A percentile compares a stretch with the other conserved stretches of the same genome.
These are phyloP conservation scores for Hyphopichia wangnamkhiaoensis DNA, from an alignment of 1,139 yeast genomes.

Conservation along the genomic window DNA sequence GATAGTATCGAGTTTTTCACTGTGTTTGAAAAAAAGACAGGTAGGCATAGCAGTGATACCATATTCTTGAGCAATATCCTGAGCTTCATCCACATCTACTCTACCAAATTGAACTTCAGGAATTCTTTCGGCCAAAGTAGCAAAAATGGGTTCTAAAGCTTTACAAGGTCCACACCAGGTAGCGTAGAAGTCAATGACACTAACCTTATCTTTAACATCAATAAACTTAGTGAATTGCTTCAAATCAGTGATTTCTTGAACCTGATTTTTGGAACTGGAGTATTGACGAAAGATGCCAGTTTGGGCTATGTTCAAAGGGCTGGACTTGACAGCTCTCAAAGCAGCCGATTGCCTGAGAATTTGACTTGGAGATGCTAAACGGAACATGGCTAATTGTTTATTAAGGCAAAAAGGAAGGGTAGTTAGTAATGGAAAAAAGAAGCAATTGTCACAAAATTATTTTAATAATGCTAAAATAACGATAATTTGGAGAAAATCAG, in stretches of 20 bases:
- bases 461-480: too few species aligned
- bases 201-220: slow-evolving; percentile 25
- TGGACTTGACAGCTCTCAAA: not conserved
- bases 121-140: slow-evolving; percentile 33
- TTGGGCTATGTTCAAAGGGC: not conserved
- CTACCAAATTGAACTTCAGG: slow-evolving; percentile 43
- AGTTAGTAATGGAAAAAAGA: too few species aligned
- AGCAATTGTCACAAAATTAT: not conserved
- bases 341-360: not conserved
- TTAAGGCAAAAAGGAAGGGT: too few species aligned
- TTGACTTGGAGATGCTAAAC: not conserved
- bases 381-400: not conserved
- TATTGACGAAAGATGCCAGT: not conserved
- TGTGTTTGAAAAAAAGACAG: slow-evolving; percentile 30
- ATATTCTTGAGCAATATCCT: slow-evolving; percentile 30
- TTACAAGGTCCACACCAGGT: slow-evolving; percentile 53
- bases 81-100: slow-evolving; percentile 36
- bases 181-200: slow-evolving; percentile 45
- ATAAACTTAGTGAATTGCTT: slow-evolving; percentile 18
- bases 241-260: slow-evolving; percentile 22
- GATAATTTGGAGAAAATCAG: too few species aligned
- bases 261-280: slow-evolving; percentile 6
- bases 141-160: slow-evolving; percentile 43
- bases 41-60: slow-evolving; percentile 41
- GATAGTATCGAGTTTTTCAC: slow-evolving; percentile 28